Base-by-base conservation (phyloP, 1,284 basidiomycete genomes). In the Porogramme epimiltina region DNA sequence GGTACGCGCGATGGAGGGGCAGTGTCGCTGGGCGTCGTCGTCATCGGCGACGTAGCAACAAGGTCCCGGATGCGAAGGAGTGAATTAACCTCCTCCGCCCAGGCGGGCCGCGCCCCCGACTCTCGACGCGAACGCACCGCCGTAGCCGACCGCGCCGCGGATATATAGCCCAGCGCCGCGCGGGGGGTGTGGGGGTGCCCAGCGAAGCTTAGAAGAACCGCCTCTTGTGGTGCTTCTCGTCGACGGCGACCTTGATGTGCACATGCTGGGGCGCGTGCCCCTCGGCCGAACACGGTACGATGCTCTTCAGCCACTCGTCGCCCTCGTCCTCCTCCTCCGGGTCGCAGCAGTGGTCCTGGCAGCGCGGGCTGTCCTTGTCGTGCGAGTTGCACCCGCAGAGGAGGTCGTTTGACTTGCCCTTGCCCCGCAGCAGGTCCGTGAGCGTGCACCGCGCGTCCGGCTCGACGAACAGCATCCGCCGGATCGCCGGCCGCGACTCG, bases 401-500 rank as follows among this genome's bases (percentile, higher is more conserved):
- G 55, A 95, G 75, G 37, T 85, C 86, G 63, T 85, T 84, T 8
- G 80, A 81, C 64, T 85, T 87, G 52, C 89, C 87, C 52, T 75
- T 76, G 31, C 96, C 96, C 63, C 90, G 86, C 50, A 98, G 77
- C 42, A 99, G 73, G 66, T 98, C 94, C n/a, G 91, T 90, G 48
- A 99, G 81, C 23, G 97, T 98, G 69, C 93, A 97, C 33, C 97
- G 86, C 49, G 89, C 84, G 9, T 80, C 76, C 1, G 95, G 93
- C 68, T 98, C 95, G 49, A 98, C 84, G 55, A 87, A 89, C 63
- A 99, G 80, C 97, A 99, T 99, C 48, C 95, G 84, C 55, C 93
- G 89, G 49, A 99, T 78, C 10, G 92, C 93, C 15, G 86, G 80
- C 38, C 95, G 84, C 16, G 92, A 88, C 73, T 98, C 96, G 53